Base-by-base conservation (phyloP, 2,329 filamentous ascomycete species). In the Phaeosphaeriaceae sp. region DNA sequence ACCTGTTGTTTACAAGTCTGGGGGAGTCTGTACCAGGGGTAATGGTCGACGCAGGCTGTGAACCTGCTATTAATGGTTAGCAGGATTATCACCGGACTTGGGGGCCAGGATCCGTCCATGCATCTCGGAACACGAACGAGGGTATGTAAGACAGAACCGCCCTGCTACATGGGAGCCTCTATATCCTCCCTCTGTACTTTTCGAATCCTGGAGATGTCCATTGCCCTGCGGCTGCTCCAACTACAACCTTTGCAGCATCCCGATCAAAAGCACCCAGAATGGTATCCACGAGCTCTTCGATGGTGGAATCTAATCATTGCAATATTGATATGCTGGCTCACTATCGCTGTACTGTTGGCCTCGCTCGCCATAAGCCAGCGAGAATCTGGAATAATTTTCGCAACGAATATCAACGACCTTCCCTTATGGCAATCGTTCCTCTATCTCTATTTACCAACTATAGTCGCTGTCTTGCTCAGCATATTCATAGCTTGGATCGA, bases 401-500 rank as follows among this genome's bases (percentile, higher is more conserved):
- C 78, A 0, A 28, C 68, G 0, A 65, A 67, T 1, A 73, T 78
- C 56, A 72, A 68, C 19, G 70, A 71, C 2, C 69, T 88, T 0
- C 78, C 85, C 0, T 1, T 73, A 0, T 78, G 63, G 0, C 80
- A 85, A 4, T 55, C 71, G 0, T 87, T 85, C n/a, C 65, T 83
- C 0, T 88, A 86, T 49, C 63, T 83, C 0, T 73, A 77, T 21
- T 59, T 76, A 0, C 86, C 87, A 0, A 89, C 83, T 0, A 77
- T 88, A 0, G 52, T 88, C 0, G 82, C 86, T 0, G 82, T 89
- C 0, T 7, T 85, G 0, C 89, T 86, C 60, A 85, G 85, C 42
- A 78, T 88, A 0, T 48, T 83, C 0, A 89, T 86, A 86, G 81
- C 78, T 2, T 88, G 86, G 85, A 79, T 88, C 0, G 87, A 89